Base-by-base conservation (phyloP, 441 rosid genomes). In the Populus trichocarpa region DNA sequence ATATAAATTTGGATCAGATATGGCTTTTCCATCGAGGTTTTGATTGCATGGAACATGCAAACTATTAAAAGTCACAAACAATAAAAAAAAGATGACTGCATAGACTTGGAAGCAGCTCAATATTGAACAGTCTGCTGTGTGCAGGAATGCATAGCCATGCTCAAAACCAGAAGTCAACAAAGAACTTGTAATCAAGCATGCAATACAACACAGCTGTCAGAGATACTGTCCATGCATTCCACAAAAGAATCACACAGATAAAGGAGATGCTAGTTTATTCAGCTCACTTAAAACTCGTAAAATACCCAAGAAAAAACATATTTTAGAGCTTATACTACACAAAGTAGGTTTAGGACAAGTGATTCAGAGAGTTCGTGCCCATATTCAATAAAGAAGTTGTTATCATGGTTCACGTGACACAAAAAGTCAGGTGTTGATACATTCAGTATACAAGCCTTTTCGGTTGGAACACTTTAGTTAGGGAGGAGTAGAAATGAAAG, bases 1-100 rank as follows among this genome's bases (percentile, higher is more conserved):
- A 64, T 72, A 73, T 6, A 61, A 32, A 68, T 13, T 32, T 66
- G 12, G 57, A 76, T 46, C 42, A 74, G 76, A 70, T 28, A 5
- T 9, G 5, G 23, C 20, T 50, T 67, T 66, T 36, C 59, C 71
- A 74, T 46, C 50, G 68, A 42, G 69, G 57, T 28, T 70, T 30
- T 14, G 20, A 46, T 14, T 70, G 70, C 23, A 68, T 38, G 67
- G 5, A 40, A 63, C 63, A 70, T 4, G 59, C 42, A 67, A 35
- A 13, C 22, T 66, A 11, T 35, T 30, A 36, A 66, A 25, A 59
- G 32, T n/a, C 69, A 67, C 16, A 68, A 25, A 74, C 63, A 77
- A 10, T 9, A 71, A 40, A 2, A 12, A 32, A 3, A 23, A 5
- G 57, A 46, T 46, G 7, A 46, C 57, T 46, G 57, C 18, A 14